phyloP scores from a whole-genome alignment of 345 rosid genomes.

The Gossypium turneri region DNA sequence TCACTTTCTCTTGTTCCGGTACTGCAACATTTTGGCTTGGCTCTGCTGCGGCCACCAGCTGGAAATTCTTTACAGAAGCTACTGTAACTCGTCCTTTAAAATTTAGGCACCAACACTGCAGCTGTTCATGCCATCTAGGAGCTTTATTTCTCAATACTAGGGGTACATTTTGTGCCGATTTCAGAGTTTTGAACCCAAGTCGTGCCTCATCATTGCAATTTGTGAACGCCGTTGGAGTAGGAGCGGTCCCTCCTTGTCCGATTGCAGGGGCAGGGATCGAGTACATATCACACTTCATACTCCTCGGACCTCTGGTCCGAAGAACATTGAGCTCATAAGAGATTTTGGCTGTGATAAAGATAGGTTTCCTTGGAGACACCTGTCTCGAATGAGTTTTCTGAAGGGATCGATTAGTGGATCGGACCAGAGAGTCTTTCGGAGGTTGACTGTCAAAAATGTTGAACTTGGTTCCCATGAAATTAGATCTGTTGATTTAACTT shows the following conservation, averaged over 20 bases:
- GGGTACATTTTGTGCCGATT: constrained; percentile 22
- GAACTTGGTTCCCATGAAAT: constrained; percentile 89
- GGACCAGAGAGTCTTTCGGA: constrained; percentile 30
- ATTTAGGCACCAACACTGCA: constrained; percentile 93
- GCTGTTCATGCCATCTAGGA: constrained; percentile 96
- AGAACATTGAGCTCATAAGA: constrained; percentile 78
- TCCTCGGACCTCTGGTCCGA: constrained; percentile 87
- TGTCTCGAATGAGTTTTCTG: constrained; percentile 38
- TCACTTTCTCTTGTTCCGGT: constrained; percentile 71
- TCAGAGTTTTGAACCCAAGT: constrained; percentile 26
- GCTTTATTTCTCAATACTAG: constrained; percentile 76
- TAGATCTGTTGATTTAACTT: constrained; percentile 54
- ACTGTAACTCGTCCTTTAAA: constrained; percentile 89
- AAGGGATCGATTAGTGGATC: constrained; percentile 25
- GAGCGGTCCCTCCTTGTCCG: constrained; percentile 60
- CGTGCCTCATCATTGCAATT: constrained; percentile 28
- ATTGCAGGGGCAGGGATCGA: constrained; percentile 59
- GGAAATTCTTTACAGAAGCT: constrained; percentile 93
- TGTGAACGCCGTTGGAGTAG: constrained; percentile 47
- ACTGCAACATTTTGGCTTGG: constrained; percentile 43
- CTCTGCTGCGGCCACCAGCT: constrained; percentile 68
- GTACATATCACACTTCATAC: constrained; percentile 72
- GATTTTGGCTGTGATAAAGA: constrained; percentile 46
- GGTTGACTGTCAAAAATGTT: constrained; percentile 65
- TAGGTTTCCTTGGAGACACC: constrained; percentile 39